Conservation (phyloP, 2,329 filamentous ascomycete genomes). For the Pseudogymnoascus sp. region DNA sequence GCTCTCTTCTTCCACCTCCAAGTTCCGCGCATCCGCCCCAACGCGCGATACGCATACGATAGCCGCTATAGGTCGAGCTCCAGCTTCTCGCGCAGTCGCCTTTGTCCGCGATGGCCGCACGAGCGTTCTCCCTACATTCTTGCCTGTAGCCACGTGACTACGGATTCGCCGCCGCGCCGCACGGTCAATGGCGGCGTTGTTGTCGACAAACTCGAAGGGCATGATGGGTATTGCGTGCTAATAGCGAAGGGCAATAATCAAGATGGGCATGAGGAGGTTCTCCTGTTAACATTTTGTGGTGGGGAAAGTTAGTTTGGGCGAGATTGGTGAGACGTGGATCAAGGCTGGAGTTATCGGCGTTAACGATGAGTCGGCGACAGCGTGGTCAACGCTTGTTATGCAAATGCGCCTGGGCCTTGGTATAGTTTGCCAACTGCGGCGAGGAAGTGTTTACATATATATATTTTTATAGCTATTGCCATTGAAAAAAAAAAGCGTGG, state of each 20-base stretch:
- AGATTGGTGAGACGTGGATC: too few species aligned
- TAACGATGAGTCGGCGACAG: background rate
- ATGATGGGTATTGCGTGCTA: background rate
- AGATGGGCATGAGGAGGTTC: background rate
- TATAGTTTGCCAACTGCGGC: background rate
- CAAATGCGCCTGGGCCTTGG: background rate
- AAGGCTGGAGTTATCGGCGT: background rate
- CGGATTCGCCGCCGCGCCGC: slow-evolving; percentile 15
- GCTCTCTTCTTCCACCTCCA: background rate
- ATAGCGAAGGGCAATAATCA: background rate
- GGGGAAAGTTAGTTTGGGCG: background rate
- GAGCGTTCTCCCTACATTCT: slow-evolving; percentile 15
- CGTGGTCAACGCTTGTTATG: background rate
- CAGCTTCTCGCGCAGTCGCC: background rate
- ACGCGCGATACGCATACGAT: background rate
- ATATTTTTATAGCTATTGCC: background rate
- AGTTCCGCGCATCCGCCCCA: background rate
- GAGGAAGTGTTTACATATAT: background rate
- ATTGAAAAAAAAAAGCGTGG: background rate
- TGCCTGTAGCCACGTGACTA: slow-evolving; percentile 19
- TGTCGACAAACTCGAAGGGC: slow-evolving; percentile 15
- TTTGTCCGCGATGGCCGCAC: slow-evolving; percentile 11
- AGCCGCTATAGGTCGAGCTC: background rate
- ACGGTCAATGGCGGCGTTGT: slow-evolving; percentile 14
- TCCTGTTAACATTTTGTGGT: background rate